Evolutionary conservation across 2,329 filamentous ascomycete species (phyloP).

Genomic region (Cladorrhinum sp.): DNA sequence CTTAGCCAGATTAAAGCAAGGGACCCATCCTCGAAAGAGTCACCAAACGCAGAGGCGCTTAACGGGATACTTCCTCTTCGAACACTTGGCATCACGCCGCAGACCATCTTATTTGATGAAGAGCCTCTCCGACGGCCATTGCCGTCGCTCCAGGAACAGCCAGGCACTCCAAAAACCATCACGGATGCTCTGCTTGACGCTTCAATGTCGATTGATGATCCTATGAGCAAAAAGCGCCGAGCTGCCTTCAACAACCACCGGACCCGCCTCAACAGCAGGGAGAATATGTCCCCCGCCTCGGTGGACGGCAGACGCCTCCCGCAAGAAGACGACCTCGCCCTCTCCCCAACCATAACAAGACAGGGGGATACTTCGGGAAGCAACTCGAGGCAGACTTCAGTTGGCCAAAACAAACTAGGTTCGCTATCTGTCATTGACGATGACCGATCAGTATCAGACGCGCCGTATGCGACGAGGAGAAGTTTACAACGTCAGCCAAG

Average conservation of each 20-base stretch:
- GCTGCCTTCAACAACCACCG: slow-evolving; percentile 51
- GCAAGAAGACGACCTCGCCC: slow-evolving; percentile 29
- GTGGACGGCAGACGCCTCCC: slow-evolving; percentile 32
- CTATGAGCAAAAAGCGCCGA: slow-evolving; percentile 52
- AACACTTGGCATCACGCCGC: slow-evolving; percentile 71
- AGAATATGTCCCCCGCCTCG: slow-evolving; percentile 39
- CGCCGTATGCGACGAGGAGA: slow-evolving; percentile 42
- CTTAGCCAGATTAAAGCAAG: slow-evolving; percentile 69
- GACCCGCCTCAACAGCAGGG: slow-evolving; percentile 40
- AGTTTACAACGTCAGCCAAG: slow-evolving; percentile 56
- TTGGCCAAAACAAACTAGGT: slow-evolving; percentile 26
- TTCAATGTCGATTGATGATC: slow-evolving; percentile 78
- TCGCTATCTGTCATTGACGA: slow-evolving; percentile 18
- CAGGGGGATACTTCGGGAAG: slow-evolving; percentile 36
- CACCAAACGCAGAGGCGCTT: slow-evolving; percentile 43
- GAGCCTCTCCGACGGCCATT: slow-evolving; percentile 49
- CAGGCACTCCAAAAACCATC: slow-evolving; percentile 67
- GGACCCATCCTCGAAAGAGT: slow-evolving; percentile 34
- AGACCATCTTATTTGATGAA: slow-evolving; percentile 92
- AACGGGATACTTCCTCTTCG: slow-evolving; percentile 73
- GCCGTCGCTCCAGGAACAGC: slow-evolving; percentile 34
- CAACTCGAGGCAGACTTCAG: slow-evolving; percentile 37
- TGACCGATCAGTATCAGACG: slow-evolving; percentile 38
- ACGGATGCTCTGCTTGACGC: slow-evolving; percentile 89
- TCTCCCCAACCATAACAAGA: slow-evolving; percentile 28